A percentile compares a stretch with the other conserved stretches of the same genome.
These are phyloP conservation scores for Tylopilus plumbeoviolaceoides DNA, from an alignment of 768 basidiomycete species.

Conservation along the genomic window DNA sequence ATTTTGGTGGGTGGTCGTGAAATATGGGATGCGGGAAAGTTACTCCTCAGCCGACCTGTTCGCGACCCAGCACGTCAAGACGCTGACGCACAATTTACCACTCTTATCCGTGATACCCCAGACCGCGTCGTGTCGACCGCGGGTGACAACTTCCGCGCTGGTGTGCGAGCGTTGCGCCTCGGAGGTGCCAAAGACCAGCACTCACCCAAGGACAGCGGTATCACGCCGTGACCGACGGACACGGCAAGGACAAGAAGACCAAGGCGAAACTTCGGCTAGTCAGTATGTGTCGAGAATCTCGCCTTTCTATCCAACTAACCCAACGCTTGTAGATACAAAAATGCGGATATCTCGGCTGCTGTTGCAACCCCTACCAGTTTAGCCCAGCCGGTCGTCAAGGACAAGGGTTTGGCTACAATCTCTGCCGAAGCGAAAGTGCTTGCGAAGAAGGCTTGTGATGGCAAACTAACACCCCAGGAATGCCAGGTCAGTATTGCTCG, in stretches of 20 bases:
- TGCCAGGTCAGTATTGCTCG: constrained; percentile 66
- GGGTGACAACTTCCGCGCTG: constrained; percentile 69
- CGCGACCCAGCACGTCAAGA: constrained; percentile 28
- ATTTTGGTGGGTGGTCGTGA: constrained; percentile 80
- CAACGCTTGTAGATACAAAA: constrained; percentile 68
- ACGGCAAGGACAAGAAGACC: too few relatives aligned
- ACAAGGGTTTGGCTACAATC: constrained; percentile 92
- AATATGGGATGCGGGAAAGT: constrained; percentile 71
- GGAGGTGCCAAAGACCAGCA: constrained; percentile 28
- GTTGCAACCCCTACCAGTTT: constrained; percentile 96
- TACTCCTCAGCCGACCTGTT: constrained; percentile 45
- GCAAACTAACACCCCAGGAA: constrained; percentile 90
- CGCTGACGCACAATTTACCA: constrained; percentile 61
- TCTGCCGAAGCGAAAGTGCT: constrained; percentile 89
- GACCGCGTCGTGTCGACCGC: constrained; percentile 63
- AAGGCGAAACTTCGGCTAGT: too few relatives aligned
- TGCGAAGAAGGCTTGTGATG: constrained; percentile 94
- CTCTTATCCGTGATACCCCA: constrained; percentile 69
- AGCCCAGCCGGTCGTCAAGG: constrained; percentile 95
- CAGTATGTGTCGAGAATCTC: constrained; percentile 44
- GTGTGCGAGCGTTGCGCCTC: constrained; percentile 54
- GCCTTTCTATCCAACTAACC: not conserved
- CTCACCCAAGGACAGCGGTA: constrained; percentile 25
- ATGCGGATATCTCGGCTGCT: constrained; percentile 94
- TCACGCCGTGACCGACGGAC: not conserved